These are phyloP conservation scores for Colletotrichum tamarilloi DNA, from an alignment of 2,329 filamentous ascomycete species.

Conservation along the genomic window DNA sequence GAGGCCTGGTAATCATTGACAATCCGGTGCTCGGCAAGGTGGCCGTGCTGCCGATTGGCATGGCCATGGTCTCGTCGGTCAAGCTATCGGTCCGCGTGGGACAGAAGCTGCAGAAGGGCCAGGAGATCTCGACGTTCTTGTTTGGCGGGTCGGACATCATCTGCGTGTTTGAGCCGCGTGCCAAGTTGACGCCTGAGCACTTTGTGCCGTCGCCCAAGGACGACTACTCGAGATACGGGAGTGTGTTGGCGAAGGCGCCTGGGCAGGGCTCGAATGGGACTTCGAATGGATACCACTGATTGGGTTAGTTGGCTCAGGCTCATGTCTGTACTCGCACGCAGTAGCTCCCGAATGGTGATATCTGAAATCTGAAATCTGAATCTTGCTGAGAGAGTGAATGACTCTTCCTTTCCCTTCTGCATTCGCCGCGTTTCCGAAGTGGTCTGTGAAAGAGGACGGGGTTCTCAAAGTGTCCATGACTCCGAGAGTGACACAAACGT, in stretches of 20 bases:
- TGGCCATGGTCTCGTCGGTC: constrained; percentile 56
- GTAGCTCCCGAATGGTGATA: neutral
- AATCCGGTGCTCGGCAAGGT: constrained; percentile 48
- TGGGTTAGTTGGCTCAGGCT: neutral
- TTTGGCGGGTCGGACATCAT: constrained; percentile 57
- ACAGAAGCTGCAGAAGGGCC: constrained; percentile 47
- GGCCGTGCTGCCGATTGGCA: constrained; percentile 55
- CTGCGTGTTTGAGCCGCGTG: constrained; percentile 48
- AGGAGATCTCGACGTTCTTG: constrained; percentile 54
- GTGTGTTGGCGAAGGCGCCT: constrained; percentile 30
- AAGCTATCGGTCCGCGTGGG: constrained; percentile 42
- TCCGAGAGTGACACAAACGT: neutral
- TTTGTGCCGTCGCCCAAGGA: constrained; percentile 36
- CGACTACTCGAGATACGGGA: constrained; percentile 39
- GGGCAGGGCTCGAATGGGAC: neutral
- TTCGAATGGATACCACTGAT: neutral
- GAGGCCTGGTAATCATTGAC: constrained; percentile 53
- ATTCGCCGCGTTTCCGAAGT: neutral
- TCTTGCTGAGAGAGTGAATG: neutral
- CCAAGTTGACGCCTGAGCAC: constrained; percentile 33
- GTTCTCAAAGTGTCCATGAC: neutral
- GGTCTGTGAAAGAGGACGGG: neutral
- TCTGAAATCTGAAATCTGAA: neutral
- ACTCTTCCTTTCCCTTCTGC: neutral
- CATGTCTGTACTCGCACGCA: neutral